phyloP scores from a whole-genome alignment of 139 green algal genomes.

The Mesotaenium endlicherianum region DNA sequence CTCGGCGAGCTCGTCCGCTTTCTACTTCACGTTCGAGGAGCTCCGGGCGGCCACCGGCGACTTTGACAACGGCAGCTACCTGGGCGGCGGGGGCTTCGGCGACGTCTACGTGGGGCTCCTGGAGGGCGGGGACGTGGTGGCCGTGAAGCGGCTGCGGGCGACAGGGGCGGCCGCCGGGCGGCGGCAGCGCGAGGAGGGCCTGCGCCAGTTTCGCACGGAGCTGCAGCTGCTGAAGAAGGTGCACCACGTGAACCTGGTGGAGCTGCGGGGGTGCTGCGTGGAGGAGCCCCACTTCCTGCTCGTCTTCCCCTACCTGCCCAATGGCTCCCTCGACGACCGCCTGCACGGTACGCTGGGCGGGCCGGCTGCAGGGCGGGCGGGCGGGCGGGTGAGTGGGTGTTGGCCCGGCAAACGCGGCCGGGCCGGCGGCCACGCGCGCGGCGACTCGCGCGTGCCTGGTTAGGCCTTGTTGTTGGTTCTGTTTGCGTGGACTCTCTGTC shows the following conservation, averaged over 20 bases:
- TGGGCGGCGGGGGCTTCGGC: neutral
- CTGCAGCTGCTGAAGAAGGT: neutral
- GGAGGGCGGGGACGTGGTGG: neutral
- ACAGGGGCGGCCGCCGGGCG: neutral
- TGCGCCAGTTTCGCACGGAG: constrained; percentile 8
- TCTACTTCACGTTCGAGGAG: neutral
- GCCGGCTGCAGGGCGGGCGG: no score
- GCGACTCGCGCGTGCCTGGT: no score
- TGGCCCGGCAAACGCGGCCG: no score
- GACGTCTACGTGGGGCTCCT: neutral
- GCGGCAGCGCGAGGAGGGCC: neutral
- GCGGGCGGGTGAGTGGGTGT: no score
- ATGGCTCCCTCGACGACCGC: constrained; percentile 1
- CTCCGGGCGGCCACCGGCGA: neutral
- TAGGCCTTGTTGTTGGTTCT: no score
- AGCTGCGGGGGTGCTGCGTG: neutral
- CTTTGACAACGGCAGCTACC: neutral
- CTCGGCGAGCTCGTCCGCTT: no score
- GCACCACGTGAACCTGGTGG: neutral
- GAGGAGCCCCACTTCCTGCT: neutral
- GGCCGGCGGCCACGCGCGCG: no score
- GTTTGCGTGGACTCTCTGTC: no score
- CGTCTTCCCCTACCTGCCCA: neutral
- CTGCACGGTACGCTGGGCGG: no score
- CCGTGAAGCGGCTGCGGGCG: neutral